phyloP scores from a whole-genome alignment of 139 green algal genomes.

The Limnomonas spitsbergensis region DNA sequence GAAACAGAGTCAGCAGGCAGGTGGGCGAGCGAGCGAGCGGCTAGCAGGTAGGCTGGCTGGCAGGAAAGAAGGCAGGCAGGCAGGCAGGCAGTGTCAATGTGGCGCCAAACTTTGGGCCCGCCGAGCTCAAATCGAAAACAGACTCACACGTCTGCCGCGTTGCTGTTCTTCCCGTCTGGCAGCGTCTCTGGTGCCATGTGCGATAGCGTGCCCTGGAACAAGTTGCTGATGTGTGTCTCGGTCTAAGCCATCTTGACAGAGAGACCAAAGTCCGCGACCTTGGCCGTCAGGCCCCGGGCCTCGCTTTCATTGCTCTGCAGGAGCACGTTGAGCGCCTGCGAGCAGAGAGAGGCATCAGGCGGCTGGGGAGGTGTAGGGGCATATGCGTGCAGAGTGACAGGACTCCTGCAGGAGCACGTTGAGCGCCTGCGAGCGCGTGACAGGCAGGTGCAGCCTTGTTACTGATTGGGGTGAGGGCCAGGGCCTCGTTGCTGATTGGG shows the following conservation, averaged over 20 bases:
- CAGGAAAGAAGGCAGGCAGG: background rate
- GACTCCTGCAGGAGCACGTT: slow-evolving; percentile 62
- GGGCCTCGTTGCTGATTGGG: too few species aligned
- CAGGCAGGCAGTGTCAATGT: background rate
- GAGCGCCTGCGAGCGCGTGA: too few species aligned
- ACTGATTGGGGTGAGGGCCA: too few species aligned
- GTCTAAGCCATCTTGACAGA: background rate
- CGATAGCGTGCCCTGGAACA: slow-evolving; percentile 48
- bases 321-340: slow-evolving; percentile 54
- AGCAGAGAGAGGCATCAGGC: background rate
- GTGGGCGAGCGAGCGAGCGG: background rate
- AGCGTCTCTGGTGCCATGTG: slow-evolving; percentile 53
- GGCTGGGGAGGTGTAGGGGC: too few species aligned
- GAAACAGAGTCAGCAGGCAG: too few species aligned
- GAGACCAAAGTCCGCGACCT: slow-evolving; percentile 20
- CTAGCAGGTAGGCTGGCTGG: background rate
- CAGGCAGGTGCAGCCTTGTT: too few species aligned
- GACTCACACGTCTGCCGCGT: slow-evolving; percentile 37
- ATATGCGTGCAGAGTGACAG: too few species aligned
- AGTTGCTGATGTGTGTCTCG: slow-evolving; percentile 35
- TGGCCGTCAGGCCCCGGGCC: slow-evolving; percentile 3
- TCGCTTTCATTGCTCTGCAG: slow-evolving; percentile 38
- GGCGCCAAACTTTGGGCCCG: background rate
- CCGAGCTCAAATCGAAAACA: background rate
- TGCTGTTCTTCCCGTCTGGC: slow-evolving; percentile 29